Evolutionary conservation across 202 grass and related monocot genomes (phyloP).

Genomic region (Miscanthus sacchariflorus): DNA sequence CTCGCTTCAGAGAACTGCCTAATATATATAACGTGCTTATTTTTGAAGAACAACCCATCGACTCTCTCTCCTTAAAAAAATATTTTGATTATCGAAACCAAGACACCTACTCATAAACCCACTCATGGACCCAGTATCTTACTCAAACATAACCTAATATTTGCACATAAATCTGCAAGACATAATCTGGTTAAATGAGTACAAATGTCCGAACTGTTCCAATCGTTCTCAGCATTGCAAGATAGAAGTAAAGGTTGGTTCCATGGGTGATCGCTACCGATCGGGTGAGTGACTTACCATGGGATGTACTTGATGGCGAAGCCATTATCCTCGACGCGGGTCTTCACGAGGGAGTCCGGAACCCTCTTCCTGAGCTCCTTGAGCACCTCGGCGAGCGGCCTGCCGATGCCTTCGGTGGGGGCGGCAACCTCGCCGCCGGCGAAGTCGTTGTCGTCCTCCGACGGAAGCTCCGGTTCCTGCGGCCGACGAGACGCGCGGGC

Average conservation of each 20-base stretch:
- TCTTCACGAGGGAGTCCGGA: conserved; percentile 80
- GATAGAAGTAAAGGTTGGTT: background rate
- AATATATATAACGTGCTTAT: background rate
- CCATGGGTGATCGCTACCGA: background rate
- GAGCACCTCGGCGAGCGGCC: conserved; percentile 78
- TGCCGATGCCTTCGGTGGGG: conserved; percentile 78
- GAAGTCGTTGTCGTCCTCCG: conserved; percentile 53
- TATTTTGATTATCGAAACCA: background rate
- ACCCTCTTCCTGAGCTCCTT: conserved; percentile 83
- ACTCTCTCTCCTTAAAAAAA: background rate
- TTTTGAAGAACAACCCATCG: background rate
- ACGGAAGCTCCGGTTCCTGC: conserved; percentile 50
- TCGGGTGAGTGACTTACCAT: conserved; percentile 57
- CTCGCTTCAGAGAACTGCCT: background rate
- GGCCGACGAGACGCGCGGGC: conserved; percentile 35
- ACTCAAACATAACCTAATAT: background rate
- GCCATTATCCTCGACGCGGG: conserved; percentile 65
- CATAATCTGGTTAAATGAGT: background rate
- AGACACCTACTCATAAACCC: background rate
- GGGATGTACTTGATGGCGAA: conserved; percentile 81
- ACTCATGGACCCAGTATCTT: background rate
- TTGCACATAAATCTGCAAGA: conserved; percentile 4
- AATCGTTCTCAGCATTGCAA: background rate
- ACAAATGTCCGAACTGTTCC: background rate
- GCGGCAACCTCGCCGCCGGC: conserved; percentile 49